Conservation (phyloP, 2,329 filamentous ascomycete genomes). For the Cytospora paraplurivora region DNA sequence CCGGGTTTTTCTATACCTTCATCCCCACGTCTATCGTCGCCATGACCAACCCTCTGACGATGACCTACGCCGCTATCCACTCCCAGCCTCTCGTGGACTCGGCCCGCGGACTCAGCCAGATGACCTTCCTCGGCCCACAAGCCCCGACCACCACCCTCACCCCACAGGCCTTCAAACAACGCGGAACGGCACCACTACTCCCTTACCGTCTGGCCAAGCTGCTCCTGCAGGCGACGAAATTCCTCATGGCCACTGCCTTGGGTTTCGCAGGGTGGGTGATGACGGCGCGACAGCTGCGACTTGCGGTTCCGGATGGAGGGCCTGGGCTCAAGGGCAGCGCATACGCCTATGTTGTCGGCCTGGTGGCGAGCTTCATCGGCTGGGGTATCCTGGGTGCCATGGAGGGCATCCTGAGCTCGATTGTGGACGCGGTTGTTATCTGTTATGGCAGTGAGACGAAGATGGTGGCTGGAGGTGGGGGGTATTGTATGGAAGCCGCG, state of each 20-base stretch:
- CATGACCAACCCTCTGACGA: constrained; percentile 85
- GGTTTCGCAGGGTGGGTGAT: constrained; percentile 97
- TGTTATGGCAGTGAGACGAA: constrained; percentile 91
- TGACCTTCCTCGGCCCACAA: constrained; percentile 75
- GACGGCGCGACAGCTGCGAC: constrained; percentile 75
- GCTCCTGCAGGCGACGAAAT: constrained; percentile 84
- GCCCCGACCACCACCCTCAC: constrained; percentile 74
- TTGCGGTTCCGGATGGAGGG: constrained; percentile 55
- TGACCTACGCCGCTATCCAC: constrained; percentile 94
- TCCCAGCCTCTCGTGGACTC: constrained; percentile 79
- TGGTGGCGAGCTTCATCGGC: constrained; percentile 91
- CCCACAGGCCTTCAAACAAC: constrained; percentile 51
- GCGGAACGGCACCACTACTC: constrained; percentile 57
- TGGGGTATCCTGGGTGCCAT: constrained; percentile 91
- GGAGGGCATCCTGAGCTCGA: constrained; percentile 83
- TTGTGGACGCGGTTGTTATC: constrained; percentile 84
- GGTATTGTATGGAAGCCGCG: constrained; percentile 90
- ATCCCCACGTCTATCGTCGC: constrained; percentile 83
- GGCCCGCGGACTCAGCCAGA: constrained; percentile 76
- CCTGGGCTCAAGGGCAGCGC: constrained; percentile 71
- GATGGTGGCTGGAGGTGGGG: constrained; percentile 66
- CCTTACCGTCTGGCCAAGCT: constrained; percentile 91
- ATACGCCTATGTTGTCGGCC: constrained; percentile 91
- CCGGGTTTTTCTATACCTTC: constrained; percentile 66
- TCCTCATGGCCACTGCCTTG: constrained; percentile 86